phyloP scores from a whole-genome alignment of 225 moss, liverwort and hornwort species.

The Physcomitrellopsis africana region DNA sequence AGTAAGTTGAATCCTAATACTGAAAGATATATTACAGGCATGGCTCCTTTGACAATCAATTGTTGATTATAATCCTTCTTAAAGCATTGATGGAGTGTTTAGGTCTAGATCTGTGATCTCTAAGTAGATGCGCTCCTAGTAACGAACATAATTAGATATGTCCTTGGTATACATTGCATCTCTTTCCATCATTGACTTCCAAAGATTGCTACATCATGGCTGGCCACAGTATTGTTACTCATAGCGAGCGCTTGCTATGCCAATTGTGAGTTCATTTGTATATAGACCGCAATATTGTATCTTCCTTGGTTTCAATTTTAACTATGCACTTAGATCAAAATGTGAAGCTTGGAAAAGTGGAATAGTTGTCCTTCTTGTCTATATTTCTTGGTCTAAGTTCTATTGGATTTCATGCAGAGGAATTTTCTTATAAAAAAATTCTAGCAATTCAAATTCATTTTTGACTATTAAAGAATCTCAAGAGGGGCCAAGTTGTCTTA shows the following conservation, averaged over 20 bases:
- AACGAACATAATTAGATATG: no score
- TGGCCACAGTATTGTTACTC: constrained; percentile 76
- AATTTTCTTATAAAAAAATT: constrained; percentile 88
- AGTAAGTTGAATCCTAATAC: no score
- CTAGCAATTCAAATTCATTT: constrained; percentile 79
- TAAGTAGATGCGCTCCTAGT: no score
- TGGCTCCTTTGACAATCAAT: no score
- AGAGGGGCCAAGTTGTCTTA: constrained; percentile 82
- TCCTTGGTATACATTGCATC: no score
- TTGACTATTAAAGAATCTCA: constrained; percentile 79
- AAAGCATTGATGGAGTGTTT: no score
- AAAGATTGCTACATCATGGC: constrained; percentile 87
- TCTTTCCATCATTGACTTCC: no score
- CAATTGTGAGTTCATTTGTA: no score
- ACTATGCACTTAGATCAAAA: constrained; percentile 77
- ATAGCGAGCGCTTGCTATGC: constrained; percentile 83
- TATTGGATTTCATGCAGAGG: constrained; percentile 80
- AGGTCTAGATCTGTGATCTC: no score
- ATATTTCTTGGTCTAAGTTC: constrained; percentile 84
- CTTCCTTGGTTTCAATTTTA: constrained; percentile 65
- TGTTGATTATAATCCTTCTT: no score
- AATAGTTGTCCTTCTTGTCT: constrained; percentile 78
- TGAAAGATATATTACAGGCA: no score
- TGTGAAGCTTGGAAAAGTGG: constrained; percentile 85
- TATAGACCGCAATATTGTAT: no score